phyloP scores from a whole-genome alignment of 352 stramenopile genomes.

The Globisporangium spinosum region DNA sequence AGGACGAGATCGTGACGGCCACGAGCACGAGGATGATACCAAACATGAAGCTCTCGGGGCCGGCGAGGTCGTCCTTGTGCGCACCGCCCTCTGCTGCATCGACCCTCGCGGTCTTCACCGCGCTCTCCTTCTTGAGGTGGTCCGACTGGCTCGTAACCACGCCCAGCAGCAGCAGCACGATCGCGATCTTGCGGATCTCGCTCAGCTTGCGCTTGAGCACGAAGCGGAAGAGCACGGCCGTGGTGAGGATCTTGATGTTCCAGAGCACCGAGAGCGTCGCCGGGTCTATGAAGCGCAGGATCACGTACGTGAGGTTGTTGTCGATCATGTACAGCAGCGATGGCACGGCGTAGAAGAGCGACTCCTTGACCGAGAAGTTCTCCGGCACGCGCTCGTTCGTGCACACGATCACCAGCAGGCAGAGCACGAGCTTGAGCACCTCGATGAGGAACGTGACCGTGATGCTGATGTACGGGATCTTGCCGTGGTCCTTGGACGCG shows the following conservation, averaged over 20 bases:
- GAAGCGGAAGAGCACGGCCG: conserved; percentile 78
- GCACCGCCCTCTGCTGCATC: conserved; percentile 12
- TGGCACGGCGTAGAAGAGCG: conserved; percentile 73
- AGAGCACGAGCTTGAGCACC: conserved; percentile 70
- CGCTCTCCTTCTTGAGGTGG: conserved; percentile 43
- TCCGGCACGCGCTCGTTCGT: conserved; percentile 35
- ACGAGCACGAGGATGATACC: conserved; percentile 69
- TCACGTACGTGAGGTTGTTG: conserved; percentile 89
- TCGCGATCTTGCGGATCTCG: conserved; percentile 72
- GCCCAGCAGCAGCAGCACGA: conserved; percentile 69
- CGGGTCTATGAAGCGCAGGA: conserved; percentile 81
- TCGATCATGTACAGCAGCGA: conserved; percentile 86
- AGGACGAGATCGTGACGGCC: conserved; percentile 74
- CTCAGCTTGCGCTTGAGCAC: conserved; percentile 70
- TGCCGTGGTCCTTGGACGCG: conserved; percentile 70
- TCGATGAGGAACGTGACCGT: conserved; percentile 85
- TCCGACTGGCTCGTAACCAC: conserved; percentile 81
- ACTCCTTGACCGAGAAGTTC: conserved; percentile 47
- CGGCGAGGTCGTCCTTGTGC: conserved; percentile 19
- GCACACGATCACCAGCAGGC: conserved; percentile 37
- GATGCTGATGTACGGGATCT: conserved; percentile 80
- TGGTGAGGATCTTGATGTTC: conserved; percentile 89
- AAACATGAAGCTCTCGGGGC: conserved; percentile 31
- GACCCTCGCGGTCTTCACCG: conserved; percentile 10
- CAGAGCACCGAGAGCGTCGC: conserved; percentile 84